Percentiles rank a stretch among this genome's conserved stretches.
phyloP scores from a whole-genome alignment of 78 protist genomes.

The Tieghemostelium lacteum region DNA sequence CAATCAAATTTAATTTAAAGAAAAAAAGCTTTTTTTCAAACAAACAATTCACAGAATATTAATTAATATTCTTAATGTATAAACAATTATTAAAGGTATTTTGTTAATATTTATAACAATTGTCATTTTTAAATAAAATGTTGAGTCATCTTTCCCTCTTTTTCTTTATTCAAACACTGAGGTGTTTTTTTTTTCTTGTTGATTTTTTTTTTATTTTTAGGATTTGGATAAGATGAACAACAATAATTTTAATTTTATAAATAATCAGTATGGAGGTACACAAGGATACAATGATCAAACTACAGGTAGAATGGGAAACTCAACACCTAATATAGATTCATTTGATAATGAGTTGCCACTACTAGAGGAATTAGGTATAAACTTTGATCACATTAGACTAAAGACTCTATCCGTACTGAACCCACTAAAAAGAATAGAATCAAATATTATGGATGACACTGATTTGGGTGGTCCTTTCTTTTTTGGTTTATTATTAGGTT shows the following conservation, averaged over 20 bases:
- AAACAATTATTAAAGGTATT: no score
- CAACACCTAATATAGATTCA: constrained; percentile 22
- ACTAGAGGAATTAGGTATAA: constrained; percentile 85
- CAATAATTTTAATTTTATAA: constrained; percentile 1
- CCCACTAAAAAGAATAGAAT: constrained; percentile 81
- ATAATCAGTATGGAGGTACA: constrained; percentile 13
- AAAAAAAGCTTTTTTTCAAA: no score
- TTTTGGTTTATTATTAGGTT: constrained; percentile 88
- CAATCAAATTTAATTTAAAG: no score
- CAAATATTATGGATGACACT: constrained; percentile 89
- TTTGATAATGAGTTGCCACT: constrained; percentile 63
- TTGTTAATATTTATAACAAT: no score
- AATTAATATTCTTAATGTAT: no score
- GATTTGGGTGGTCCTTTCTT: constrained; percentile 97
- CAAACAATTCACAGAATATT: no score
- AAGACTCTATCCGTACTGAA: constrained; percentile 86
- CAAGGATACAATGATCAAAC: not conserved
- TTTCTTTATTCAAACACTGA: no score
- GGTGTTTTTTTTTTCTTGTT: not conserved
- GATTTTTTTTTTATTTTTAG: no score
- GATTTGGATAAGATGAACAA: not conserved
- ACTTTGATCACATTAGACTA: constrained; percentile 81
- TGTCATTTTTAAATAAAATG: no score
- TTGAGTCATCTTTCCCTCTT: no score
- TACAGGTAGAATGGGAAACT: constrained; percentile 52